phyloP scores from a whole-genome alignment of 768 basidiomycete genomes.

The Trametes meyenii region DNA sequence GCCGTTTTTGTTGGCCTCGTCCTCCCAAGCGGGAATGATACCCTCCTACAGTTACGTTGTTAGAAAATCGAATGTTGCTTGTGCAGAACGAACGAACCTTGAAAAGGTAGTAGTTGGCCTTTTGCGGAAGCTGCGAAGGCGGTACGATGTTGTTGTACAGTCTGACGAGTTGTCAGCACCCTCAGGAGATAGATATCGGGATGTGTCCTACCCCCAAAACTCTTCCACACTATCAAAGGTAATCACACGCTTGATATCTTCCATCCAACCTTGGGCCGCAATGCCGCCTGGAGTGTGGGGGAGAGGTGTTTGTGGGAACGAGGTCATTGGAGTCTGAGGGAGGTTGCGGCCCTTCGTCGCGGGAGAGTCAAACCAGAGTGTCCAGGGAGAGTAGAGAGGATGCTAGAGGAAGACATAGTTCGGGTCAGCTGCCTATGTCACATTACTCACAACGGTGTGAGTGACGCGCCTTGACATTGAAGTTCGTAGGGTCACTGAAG shows the following conservation, averaged over 20 bases:
- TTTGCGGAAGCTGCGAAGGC: constrained; percentile 88
- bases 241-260: constrained; percentile 96
- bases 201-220: constrained; percentile 87
- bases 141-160: constrained; percentile 98
- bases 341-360: constrained; percentile 88
- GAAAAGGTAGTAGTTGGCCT: constrained; percentile 99
- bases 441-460: not conserved
- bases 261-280: constrained; percentile 95
- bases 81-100: constrained; percentile 58
- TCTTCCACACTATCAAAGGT: constrained; percentile 97
- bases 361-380: constrained; percentile 97
- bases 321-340: constrained; percentile 79
- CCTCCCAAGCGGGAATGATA: constrained; percentile 98
- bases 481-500: constrained; percentile 89
- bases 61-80: constrained; percentile 4
- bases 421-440: not conserved
- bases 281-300: constrained; percentile 73
- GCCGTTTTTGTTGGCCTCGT: constrained; percentile 93
- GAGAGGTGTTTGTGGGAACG: constrained; percentile 79
- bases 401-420: constrained; percentile 53
- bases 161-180: constrained; percentile 42
- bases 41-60: constrained; percentile 62
- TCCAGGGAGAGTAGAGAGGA: constrained; percentile 93
- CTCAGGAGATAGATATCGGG: not conserved
- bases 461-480: constrained; percentile 87